Percentiles rank a stretch among this genome's conserved stretches.
Evolutionary conservation across 257 asterid species (phyloP).

Genomic region (Nicotiana otophora): DNA sequence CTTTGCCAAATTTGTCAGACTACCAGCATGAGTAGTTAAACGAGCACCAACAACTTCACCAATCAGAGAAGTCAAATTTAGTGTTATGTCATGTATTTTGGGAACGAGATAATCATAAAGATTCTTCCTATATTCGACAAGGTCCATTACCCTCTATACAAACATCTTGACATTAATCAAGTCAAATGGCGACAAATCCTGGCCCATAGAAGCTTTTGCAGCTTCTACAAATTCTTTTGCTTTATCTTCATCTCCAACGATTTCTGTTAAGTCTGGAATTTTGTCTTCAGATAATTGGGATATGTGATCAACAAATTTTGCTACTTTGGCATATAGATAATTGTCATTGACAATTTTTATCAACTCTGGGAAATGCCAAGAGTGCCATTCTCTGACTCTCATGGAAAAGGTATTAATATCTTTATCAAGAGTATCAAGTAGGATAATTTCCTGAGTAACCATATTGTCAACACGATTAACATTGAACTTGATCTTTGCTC

Average conservation of each 20-base stretch:
- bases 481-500: slow-evolving; percentile 94
- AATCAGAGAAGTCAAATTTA: slow-evolving; percentile 86
- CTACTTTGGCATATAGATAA: slow-evolving; percentile 80
- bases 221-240: slow-evolving; percentile 93
- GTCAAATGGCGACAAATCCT: slow-evolving; percentile 84
- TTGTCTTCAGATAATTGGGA: slow-evolving; percentile 62
- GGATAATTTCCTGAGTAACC: slow-evolving; percentile 92
- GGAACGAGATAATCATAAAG: slow-evolving; percentile 81
- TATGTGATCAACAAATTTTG: slow-evolving; percentile 83
- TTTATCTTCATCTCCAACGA: slow-evolving; percentile 89
- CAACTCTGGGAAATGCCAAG: slow-evolving; percentile 96
- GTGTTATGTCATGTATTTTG: slow-evolving; percentile 92
- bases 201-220: slow-evolving; percentile 99
- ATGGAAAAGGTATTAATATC: slow-evolving; percentile 88
- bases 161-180: slow-evolving; percentile 82
- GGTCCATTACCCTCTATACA: slow-evolving; percentile 91
- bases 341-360: slow-evolving; percentile 84
- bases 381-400: slow-evolving; percentile 98
- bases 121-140: slow-evolving; percentile 84
- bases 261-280: slow-evolving; percentile 55
- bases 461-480: slow-evolving; percentile 94
- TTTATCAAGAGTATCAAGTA: slow-evolving; percentile 92
- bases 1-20: slow-evolving; percentile 91
- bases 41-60: slow-evolving; percentile 99
- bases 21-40: slow-evolving; percentile 94